A percentile compares a stretch with the other conserved stretches of the same genome.
Conservation (phyloP, 768 basidiomycete genomes). For the Collybia mongolica region DNA sequence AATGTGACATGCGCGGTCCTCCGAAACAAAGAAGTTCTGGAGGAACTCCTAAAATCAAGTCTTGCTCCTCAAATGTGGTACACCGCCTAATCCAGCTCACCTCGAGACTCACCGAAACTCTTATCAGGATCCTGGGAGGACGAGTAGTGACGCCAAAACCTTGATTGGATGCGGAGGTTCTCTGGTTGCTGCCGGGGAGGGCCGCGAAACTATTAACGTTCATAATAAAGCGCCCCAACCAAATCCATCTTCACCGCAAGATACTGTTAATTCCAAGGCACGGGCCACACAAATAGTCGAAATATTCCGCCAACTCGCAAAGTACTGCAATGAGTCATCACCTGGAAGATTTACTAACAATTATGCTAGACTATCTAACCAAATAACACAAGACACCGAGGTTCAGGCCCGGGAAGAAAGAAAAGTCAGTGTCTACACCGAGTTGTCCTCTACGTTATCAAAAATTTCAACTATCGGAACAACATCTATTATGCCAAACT, state of each 20-base stretch:
- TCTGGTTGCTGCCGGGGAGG: too few relatives aligned
- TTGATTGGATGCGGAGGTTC: too few relatives aligned
- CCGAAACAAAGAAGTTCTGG: neutral
- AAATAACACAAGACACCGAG: constrained; percentile 42
- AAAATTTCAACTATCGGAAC: constrained; percentile 41
- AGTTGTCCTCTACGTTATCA: constrained; percentile 46
- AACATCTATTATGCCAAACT: constrained; percentile 39
- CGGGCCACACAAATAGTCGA: constrained; percentile 23
- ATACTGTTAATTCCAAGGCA: neutral
- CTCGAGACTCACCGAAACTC: neutral
- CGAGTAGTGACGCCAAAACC: too few relatives aligned
- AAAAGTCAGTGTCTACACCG: constrained; percentile 47
- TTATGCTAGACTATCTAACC: constrained; percentile 38
- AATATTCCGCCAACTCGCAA: constrained; percentile 41
- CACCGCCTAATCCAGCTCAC: too few relatives aligned
- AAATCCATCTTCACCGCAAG: too few relatives aligned
- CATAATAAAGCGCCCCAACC: too few relatives aligned
- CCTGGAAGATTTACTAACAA: constrained; percentile 6
- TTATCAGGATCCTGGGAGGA: neutral
- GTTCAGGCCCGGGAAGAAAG: constrained; percentile 42
- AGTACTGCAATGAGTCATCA: constrained; percentile 24
- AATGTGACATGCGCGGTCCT: constrained; percentile 10
- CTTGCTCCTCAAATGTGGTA: too few relatives aligned
- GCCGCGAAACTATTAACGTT: too few relatives aligned
- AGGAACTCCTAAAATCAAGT: too few relatives aligned